Evolutionary conservation across 805 yeast genomes (phyloP).

Genomic region (Candida maesae): DNA sequence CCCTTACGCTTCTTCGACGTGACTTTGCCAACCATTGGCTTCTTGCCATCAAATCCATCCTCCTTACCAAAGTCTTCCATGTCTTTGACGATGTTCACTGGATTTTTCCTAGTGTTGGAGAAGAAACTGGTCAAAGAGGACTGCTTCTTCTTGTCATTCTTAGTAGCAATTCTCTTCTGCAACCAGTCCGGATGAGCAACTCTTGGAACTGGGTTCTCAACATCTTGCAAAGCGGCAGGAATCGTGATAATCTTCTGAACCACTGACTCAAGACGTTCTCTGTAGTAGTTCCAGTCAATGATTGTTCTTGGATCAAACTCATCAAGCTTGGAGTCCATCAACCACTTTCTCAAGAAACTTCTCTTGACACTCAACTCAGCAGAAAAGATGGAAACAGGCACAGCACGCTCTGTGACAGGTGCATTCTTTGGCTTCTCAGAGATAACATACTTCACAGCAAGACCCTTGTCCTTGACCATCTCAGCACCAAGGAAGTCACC

Average conservation of each 20-base stretch:
- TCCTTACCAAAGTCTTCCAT: slow-evolving; percentile 67
- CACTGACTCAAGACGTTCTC: slow-evolving; percentile 87
- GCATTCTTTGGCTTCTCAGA: slow-evolving; percentile 77
- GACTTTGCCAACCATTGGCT: slow-evolving; percentile 34
- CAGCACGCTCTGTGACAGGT: slow-evolving; percentile 93
- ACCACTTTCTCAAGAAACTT: slow-evolving; percentile 80
- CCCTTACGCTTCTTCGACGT: slow-evolving; percentile 31
- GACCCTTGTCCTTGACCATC: slow-evolving; percentile 94
- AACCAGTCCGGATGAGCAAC: slow-evolving; percentile 96
- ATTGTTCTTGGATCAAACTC: slow-evolving; percentile 85
- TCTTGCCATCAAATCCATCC: slow-evolving; percentile 19
- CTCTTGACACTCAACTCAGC: slow-evolving; percentile 71
- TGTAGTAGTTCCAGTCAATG: slow-evolving; percentile 91
- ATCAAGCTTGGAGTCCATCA: slow-evolving; percentile 69
- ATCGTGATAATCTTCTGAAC: slow-evolving; percentile 93
- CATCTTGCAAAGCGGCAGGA: slow-evolving; percentile 92
- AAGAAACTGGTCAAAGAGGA: slow-evolving; percentile 59
- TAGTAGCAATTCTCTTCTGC: slow-evolving; percentile 52
- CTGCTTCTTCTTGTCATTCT: slow-evolving; percentile 71
- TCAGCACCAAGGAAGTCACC: slow-evolving; percentile 95
- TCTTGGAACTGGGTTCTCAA: slow-evolving; percentile 90
- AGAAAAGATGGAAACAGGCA: slow-evolving; percentile 94
- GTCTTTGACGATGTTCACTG: slow-evolving; percentile 47
- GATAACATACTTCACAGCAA: slow-evolving; percentile 91
- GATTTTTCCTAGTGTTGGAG: slow-evolving; percentile 38